phyloP scores from a whole-genome alignment of 202 grass and related monocot species.

The Carex arenaria region DNA sequence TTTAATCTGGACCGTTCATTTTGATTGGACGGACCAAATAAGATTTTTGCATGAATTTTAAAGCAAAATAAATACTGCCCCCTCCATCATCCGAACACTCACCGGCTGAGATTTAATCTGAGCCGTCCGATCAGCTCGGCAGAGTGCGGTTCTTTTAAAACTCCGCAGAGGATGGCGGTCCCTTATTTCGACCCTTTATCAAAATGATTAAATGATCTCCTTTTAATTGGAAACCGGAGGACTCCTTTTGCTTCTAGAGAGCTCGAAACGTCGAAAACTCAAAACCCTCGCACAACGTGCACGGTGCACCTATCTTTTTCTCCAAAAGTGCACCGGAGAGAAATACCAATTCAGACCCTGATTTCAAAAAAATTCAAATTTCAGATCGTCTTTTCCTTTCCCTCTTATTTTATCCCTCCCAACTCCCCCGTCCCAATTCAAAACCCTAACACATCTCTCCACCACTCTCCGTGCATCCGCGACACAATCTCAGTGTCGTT shows the following conservation, averaged over 20 bases:
- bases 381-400: conserved; percentile 24
- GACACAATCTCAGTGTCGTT: conserved; percentile 9
- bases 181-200: background rate
- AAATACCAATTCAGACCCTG: background rate
- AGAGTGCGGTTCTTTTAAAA: too few species aligned
- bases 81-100: too few species aligned
- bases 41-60: too few species aligned
- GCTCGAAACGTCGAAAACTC: background rate
- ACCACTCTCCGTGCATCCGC: background rate
- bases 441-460: background rate
- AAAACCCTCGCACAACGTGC: background rate
- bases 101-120: too few species aligned
- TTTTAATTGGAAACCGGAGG: background rate
- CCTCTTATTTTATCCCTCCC: background rate
- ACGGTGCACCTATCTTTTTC: background rate
- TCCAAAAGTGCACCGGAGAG: background rate
- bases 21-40: too few species aligned
- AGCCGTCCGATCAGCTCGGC: too few species aligned
- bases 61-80: too few species aligned
- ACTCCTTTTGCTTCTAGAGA: background rate
- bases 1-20: too few species aligned
- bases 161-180: too few species aligned
- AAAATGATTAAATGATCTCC: background rate
- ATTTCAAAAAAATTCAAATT: conserved; percentile 41
- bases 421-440: background rate